Evolutionary conservation across 257 asterid genomes (phyloP).

Genomic region (Fraxinus pennsylvanica): DNA sequence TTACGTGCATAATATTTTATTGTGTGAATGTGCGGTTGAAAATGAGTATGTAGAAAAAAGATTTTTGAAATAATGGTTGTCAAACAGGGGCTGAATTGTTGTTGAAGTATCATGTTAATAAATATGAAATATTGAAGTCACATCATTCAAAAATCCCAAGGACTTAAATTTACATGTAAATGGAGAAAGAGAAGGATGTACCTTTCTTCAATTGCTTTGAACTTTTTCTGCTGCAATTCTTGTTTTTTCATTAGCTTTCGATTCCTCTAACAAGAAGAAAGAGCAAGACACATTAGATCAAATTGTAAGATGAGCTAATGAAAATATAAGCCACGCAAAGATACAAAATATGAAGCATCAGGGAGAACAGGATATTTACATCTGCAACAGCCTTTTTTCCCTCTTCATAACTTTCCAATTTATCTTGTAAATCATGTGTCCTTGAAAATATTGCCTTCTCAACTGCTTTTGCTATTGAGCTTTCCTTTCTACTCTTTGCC

Average conservation of each 20-base stretch:
- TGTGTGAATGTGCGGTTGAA: too few species aligned
- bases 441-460: conserved; percentile 80
- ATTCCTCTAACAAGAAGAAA: conserved; percentile 49
- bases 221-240: conserved; percentile 53
- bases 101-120: too few species aligned
- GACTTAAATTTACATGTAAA: conserved; percentile 7
- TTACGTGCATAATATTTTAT: too few species aligned
- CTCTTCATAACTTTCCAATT: conserved; percentile 52
- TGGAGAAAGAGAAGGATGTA: conserved; percentile 24
- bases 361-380: conserved; percentile 43
- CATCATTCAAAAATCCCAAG: background rate
- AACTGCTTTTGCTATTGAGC: conserved; percentile 58
- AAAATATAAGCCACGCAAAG: background rate
- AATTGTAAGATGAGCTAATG: background rate
- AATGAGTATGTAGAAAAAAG: too few species aligned
- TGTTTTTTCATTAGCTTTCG: conserved; percentile 64
- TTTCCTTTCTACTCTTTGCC: conserved; percentile 59
- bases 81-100: background rate
- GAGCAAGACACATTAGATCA: conserved; percentile 5
- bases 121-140: background rate
- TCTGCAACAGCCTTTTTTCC: conserved; percentile 60
- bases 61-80: too few species aligned
- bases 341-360: conserved; percentile 6
- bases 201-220: conserved; percentile 73
- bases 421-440: conserved; percentile 58